phyloP scores from a whole-genome alignment of 2,329 filamentous ascomycete genomes.

The Zymoseptoria tritici region DNA sequence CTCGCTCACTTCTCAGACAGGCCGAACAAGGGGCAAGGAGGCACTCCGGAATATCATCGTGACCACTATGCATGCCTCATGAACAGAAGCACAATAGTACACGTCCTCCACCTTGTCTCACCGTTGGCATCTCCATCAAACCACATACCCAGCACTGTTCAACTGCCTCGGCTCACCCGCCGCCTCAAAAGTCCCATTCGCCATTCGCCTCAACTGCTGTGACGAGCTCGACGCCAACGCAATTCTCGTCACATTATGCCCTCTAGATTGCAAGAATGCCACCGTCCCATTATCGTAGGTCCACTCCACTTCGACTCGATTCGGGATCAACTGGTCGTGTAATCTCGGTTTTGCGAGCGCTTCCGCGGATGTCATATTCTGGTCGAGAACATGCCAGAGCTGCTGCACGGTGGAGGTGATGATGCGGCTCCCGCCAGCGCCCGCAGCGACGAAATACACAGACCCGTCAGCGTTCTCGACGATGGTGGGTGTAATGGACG shows the following conservation, averaged over 20 bases:
- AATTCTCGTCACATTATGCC: slow-evolving; percentile 67
- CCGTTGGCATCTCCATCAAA: no score
- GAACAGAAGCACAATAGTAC: no score
- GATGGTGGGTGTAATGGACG: slow-evolving; percentile 73
- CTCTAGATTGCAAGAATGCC: slow-evolving; percentile 53
- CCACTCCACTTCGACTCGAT: slow-evolving; percentile 60
- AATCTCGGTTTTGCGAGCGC: slow-evolving; percentile 62
- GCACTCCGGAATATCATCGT: no score
- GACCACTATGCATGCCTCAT: no score
- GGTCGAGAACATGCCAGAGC: slow-evolving; percentile 65
- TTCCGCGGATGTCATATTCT: slow-evolving; percentile 50
- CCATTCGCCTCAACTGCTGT: slow-evolving; percentile 57
- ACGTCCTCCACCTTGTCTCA: no score
- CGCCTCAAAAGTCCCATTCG: slow-evolving; percentile 67
- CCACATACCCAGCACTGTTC: slow-evolving; percentile 58
- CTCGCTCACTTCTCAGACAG: no score
- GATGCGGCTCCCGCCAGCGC: slow-evolving; percentile 74
- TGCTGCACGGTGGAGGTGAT: slow-evolving; percentile 72
- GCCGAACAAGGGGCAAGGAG: no score
- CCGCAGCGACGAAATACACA: slow-evolving; percentile 63
- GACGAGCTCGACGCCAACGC: slow-evolving; percentile 58
- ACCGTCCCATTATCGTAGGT: slow-evolving; percentile 58
- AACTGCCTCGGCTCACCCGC: slow-evolving; percentile 67
- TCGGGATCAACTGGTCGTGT: slow-evolving; percentile 76
- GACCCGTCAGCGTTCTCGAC: slow-evolving; percentile 58